phyloP scores from a whole-genome alignment of 164 flowering plant species.

The Aristolochia californica region DNA sequence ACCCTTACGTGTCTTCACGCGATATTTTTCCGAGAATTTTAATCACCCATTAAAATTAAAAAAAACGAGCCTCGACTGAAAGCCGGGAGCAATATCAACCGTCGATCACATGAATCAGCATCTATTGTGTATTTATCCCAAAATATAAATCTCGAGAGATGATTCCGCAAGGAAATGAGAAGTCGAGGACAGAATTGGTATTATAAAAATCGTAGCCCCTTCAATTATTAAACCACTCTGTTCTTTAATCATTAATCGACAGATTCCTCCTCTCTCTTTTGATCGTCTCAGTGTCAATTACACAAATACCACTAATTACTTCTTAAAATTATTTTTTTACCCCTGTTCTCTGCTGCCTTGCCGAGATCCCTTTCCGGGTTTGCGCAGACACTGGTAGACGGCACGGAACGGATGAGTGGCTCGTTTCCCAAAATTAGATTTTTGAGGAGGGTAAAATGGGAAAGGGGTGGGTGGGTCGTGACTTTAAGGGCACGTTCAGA shows the following conservation, averaged over 20 bases:
- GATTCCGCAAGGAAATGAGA: not conserved
- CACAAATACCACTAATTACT: not conserved
- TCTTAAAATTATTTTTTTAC: not conserved
- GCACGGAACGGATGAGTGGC: not conserved
- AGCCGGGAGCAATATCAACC: too few relatives aligned
- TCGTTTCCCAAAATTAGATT: too few relatives aligned
- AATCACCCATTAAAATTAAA: too few relatives aligned
- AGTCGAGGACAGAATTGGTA: too few relatives aligned
- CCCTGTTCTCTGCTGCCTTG: too few relatives aligned
- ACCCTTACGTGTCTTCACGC: not conserved
- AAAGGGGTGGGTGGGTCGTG: not conserved
- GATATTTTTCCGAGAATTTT: too few relatives aligned
- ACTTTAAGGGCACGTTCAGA: not conserved
- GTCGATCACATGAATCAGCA: too few relatives aligned
- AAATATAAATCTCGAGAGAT: not conserved
- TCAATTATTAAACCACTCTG: not conserved
- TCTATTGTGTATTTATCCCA: too few relatives aligned
- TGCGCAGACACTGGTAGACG: not conserved
- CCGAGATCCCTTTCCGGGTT: too few relatives aligned
- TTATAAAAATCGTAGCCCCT: too few relatives aligned
- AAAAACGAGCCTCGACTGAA: too few relatives aligned
- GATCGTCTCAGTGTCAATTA: not conserved
- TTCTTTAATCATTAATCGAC: conserved; percentile 1
- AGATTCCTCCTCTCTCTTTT: not conserved
- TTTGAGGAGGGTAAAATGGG: not conserved